Evolutionary conservation across 495 filamentous ascomycete species (phyloP), one percentile per base, ranked within the genome.

Genomic region (Annulohypoxylon stygium): DNA sequence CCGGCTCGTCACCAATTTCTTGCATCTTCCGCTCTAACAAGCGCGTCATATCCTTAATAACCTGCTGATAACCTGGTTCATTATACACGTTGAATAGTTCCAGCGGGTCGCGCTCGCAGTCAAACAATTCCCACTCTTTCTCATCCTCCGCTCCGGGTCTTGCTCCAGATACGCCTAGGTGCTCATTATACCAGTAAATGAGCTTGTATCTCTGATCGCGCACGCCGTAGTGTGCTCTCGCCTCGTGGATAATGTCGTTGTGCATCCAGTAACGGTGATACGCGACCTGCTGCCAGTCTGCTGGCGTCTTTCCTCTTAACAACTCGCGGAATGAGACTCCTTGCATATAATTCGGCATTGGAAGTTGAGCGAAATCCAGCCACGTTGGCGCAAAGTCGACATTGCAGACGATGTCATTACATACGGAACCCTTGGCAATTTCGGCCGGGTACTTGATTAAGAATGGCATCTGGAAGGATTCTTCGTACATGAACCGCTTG

Each of bases 231-330:
- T 85, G 82, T 47, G 82, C 83, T 64, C 79, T 76, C 4, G 79
- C 79, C 33, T 81, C 74, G 64, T 84, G 82, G 33, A 80, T 79
- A 7, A 77, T 62, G 60, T 85, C 82, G n/a, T 76, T 75, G 66
- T 85, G 78, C 82, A 85, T 85, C 83, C 82, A 85, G 63, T 84
- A 85, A 4, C 83, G 77, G 54, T 85, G 82, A 62, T 85, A 85
- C 0, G 83, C 83, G 0, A 84, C 75, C 61, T 85, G 81, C 59
- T 84, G 80, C 83, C 81, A 85, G 23, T 80, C 78, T 0, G 50
- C 33, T 0, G 80, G 81, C 3, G 77, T 80, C 20, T 76, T 41
- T 23, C 77, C 76, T 9, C 69, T 57, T 43, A 84, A 20, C 10
- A 83, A 50, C 2, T 58, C 4, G 2, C 72, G 73, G 68, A 84